Conservation (phyloP, 331 rosid genomes). For the Stylosanthes scabra region DNA sequence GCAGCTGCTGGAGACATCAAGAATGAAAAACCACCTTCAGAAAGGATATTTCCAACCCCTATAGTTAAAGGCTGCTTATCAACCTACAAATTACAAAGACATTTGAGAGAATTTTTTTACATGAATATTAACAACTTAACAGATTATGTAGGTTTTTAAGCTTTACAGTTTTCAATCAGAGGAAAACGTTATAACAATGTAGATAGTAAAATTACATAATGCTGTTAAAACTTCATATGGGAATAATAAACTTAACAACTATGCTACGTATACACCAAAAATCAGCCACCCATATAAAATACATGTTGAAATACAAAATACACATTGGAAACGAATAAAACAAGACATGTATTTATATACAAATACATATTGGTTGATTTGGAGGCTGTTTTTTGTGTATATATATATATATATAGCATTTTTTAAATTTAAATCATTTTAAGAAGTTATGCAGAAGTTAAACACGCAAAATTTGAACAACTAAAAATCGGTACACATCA, state of each 20-base stretch:
- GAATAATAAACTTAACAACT: background rate
- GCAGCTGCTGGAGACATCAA: slow-evolving; percentile 88
- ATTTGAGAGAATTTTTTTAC: slow-evolving; percentile 22
- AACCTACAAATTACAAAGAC: slow-evolving; percentile 57
- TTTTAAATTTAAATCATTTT: slow-evolving; percentile 3
- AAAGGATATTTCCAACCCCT: slow-evolving; percentile 88
- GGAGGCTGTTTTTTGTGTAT: too few species aligned
- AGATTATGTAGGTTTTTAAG: slow-evolving; percentile 10
- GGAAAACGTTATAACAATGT: background rate
- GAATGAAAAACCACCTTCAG: slow-evolving; percentile 82
- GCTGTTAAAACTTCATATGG: slow-evolving; percentile 16
- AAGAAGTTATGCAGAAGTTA: background rate
- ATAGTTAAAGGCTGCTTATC: slow-evolving; percentile 82
- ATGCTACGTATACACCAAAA: too few species aligned
- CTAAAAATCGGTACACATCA: slow-evolving; percentile 16
- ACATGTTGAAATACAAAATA: too few species aligned
- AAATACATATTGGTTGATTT: too few species aligned
- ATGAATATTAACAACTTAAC: slow-evolving; percentile 18
- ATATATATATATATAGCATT: too few species aligned
- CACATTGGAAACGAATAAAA: too few species aligned
- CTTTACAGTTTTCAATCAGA: slow-evolving; percentile 3
- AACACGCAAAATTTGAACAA: slow-evolving; percentile 21
- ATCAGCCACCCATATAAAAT: too few species aligned
- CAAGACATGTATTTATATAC: too few species aligned
- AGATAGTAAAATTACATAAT: background rate